Evolutionary conservation across 768 basidiomycete genomes (phyloP), one percentile per base, ranked within the genome.

Genomic region (Agrocybe pediades): DNA sequence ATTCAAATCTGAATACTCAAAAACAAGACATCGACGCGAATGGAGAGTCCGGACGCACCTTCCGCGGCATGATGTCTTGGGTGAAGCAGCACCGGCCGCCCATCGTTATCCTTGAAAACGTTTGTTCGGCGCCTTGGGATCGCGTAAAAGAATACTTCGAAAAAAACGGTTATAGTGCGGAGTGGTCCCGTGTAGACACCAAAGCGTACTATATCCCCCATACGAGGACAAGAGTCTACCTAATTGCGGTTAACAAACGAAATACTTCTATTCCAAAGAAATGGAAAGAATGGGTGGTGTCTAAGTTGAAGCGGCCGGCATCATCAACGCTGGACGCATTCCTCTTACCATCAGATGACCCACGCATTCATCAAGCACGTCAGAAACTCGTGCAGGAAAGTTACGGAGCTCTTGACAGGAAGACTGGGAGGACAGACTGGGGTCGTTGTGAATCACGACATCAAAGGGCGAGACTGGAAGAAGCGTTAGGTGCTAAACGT

Each of bases 121-220:
- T 98, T 27, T 93, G 90, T 65, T 80, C 82, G 43, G 95, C 95
- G 0, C 95, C 95, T 4, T 98, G 95, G 95, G 69, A 71, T 1
- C 71, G 75, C 26, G 92, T 96, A n/a, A 76, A 80, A 49, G 71
- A 83, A 40, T 86, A 91, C 58, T 96, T 97, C 60, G 84, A 81
- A 58, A 73, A 81, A 39, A 81, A 84, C 46, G 81, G 83, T 5
- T 98, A 97, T 68, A 86, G 85, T 56, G 92, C 95, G 0, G 71
- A 77, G 15, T 83, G 69, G 49, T 65, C 80, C 20, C 81, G 90
- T 42, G 84, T 92, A 61, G 95, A 93, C 62, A 91, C 88, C 20
- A 96, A 95, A 67, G 77, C 85, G 19, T 97, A 86, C 65, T 98
- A 98, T 66, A 93, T 98, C 51, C 94, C 95, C 9, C 95, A 98